phyloP scores from a whole-genome alignment of 192 early-diverging fungal genomes.

The Radiomyces spectabilis region DNA sequence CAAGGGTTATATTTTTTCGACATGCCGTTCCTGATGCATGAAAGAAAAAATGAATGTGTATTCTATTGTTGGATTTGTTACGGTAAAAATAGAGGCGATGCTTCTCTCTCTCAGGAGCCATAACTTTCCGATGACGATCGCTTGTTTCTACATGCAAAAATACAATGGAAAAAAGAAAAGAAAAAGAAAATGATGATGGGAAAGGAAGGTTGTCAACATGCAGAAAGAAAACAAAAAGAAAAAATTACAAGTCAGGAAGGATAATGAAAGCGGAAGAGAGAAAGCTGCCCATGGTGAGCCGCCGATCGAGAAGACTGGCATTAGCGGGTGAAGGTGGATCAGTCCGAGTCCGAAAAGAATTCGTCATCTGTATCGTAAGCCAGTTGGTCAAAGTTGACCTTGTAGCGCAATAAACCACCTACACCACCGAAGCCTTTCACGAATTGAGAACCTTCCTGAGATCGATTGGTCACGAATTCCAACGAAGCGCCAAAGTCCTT shows the following conservation, averaged over 20 bases:
- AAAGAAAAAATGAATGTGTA: too few relatives aligned
- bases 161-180: background rate
- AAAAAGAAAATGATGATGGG: background rate
- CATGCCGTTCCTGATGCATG: too few relatives aligned
- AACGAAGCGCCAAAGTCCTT: conserved; percentile 91
- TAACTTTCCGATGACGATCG: background rate
- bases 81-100: too few relatives aligned
- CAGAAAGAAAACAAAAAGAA: background rate
- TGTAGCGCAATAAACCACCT: conserved; percentile 67
- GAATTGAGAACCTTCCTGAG: conserved; percentile 95
- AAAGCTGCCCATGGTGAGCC: background rate
- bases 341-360: conserved; percentile 27
- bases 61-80: too few relatives aligned
- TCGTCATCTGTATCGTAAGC: conserved; percentile 48
- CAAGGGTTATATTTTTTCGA: too few relatives aligned
- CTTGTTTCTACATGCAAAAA: background rate
- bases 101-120: too few relatives aligned
- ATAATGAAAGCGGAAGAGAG: background rate
- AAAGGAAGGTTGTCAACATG: background rate
- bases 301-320: background rate
- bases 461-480: conserved; percentile 95
- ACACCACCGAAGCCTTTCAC: conserved; percentile 99
- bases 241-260: background rate
- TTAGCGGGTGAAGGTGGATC: background rate
- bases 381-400: conserved; percentile 68